Base-by-base conservation (phyloP, 441 rosid genomes). In the Theobroma grandiflorum region DNA sequence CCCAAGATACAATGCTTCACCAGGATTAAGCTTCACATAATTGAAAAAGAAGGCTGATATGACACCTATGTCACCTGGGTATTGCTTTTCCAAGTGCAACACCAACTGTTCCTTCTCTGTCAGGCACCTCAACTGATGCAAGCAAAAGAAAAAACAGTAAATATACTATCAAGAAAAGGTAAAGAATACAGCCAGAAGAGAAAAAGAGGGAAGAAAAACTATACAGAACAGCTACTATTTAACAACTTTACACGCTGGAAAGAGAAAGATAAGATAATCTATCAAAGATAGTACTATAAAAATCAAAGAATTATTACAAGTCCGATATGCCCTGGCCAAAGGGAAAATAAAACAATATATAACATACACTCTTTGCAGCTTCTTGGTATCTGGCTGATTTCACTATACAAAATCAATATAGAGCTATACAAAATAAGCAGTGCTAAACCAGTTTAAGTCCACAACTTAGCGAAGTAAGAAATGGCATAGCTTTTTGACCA, bases 1-100 rank as follows among this genome's bases (percentile, higher is more conserved):
- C 76, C 94, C 94, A 10, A 93, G 91, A 85, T 87, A 92, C 81
- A 93, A 83, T 66, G 96, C 98, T 91, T 93, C 92, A 74, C 98
- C 98, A 9, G 95, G 91, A 74, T 85, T 88, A 66, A 93, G 92
- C 89, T 85, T 92, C 79, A 93, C 93, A 52, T 92, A 83, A 78
- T 93, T 93, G 43, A 93, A 84, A 78, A 93, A 82, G 82, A 93
- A 91, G n/a, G 94, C 91, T 26, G 96, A 88, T 71, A 90, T 80
- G 22, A 93, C 91, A 73, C 98, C 98, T 11, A 90, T 81, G 78
- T 91, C 96, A 55, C 77, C 89, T 57, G 96, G 93, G 78, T 93
- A 92, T 77, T 86, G 95, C 84, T 82, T 87, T 80, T 93, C 95
- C 75, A 93, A 83, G 61, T 53, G 83, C 89, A 93, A 82, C 61